Base-by-base conservation (phyloP, 176 grass and related monocot species). In the Oryza nivara region DNA sequence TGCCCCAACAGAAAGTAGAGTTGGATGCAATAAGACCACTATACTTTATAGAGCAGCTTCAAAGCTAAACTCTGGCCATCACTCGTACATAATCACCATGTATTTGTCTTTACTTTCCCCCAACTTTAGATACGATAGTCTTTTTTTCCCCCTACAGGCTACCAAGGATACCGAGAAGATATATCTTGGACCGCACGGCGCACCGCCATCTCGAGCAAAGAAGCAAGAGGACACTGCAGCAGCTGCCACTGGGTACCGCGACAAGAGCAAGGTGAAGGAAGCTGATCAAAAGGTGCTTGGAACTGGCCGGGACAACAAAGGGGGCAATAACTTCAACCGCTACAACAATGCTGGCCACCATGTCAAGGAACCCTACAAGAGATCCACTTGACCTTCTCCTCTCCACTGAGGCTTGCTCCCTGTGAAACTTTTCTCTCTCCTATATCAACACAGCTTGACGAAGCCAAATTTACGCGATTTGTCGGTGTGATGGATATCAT, bases 161-260 rank as follows among this genome's bases (percentile, higher is more conserved):
- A 75, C 77, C 77, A 95, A 93, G 72, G 92, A 91, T 70, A 88
- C 82, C 19, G 92, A 97, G 54, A 97, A 73, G 74, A 88, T 97
- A 23, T 95, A 97, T 86, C 87, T 97, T 23, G 95, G 92, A 75
- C 95, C 95, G 45, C 95, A 97, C 87, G 90, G 95, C 5, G 95
- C 92, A 60, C 89, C 92, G 1, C 90, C 88, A 76, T 86, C 89
- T 64, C 84, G 84, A 83, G 84, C 70, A 4, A 97, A 97, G 88
- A 91, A 89, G 77, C 83, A 87, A 88, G 95, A 83, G n/a, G 73
- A 84, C 17, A 68, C 82, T 48, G 56, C 35, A 15, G 54, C 81
- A 15, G 54, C 81, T 44, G 75, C 80, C 52, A 64, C 46, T 46
- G 86, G 89, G 65, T 72, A 67, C 67, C 88, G 86, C 10, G 88